Evolutionary conservation across 83 land plant genomes (phyloP).

Genomic region (Diphasiastrum complanatum): DNA sequence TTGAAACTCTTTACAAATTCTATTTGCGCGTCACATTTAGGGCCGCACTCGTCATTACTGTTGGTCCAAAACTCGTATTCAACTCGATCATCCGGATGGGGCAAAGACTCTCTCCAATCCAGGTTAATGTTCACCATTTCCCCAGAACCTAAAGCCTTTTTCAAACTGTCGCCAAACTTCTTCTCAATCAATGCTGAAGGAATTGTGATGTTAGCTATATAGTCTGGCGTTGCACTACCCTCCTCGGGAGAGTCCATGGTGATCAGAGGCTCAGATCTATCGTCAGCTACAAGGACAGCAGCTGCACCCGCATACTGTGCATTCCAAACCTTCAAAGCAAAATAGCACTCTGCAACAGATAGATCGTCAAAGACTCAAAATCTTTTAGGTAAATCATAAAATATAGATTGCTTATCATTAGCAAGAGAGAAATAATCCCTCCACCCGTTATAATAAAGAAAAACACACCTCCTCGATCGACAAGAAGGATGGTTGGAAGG

Average conservation of each 20-base stretch:
- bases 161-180: neutral
- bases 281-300: no score
- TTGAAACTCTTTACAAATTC: constrained; percentile 5
- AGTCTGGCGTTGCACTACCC: neutral
- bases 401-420: no score
- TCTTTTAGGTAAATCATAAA: no score
- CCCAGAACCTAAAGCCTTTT: neutral
- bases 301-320: constrained; percentile 2
- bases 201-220: constrained; percentile 1
- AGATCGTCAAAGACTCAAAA: no score
- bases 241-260: constrained; percentile 11
- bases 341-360: constrained; percentile 2
- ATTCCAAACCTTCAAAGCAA: constrained; percentile 6
- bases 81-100: constrained; percentile 6
- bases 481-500: neutral
- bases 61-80: no score
- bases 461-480: constrained; percentile 8
- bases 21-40: constrained; percentile 1
- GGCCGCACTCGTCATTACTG: no score
- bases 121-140: constrained; percentile 8
- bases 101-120: constrained; percentile 7
- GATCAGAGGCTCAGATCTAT: constrained; percentile 1
- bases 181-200: constrained; percentile 9
- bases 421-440: no score
- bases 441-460: neutral